A percentile compares a stretch with the other conserved stretches of the same genome.
phyloP scores from a whole-genome alignment of 2,329 filamentous ascomycete genomes.

The Didymella segeticola region DNA sequence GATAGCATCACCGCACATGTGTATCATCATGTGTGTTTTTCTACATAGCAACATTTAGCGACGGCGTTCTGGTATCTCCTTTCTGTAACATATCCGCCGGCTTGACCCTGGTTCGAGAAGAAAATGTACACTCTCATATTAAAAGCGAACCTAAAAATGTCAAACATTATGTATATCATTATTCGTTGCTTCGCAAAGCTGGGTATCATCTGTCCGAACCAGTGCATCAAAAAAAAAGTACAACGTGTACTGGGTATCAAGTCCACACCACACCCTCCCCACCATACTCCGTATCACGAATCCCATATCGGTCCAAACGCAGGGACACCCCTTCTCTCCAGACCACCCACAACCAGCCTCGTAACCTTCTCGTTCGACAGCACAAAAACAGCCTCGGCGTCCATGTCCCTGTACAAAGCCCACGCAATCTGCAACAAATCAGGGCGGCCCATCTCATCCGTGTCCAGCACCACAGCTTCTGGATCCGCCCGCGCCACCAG shows the following conservation, averaged over 20 bases:
- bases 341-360: conserved; percentile 70
- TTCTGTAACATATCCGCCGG: conserved; percentile 4
- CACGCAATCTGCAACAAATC: conserved; percentile 66
- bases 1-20: background rate
- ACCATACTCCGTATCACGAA: conserved; percentile 46
- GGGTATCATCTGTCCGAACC: conserved; percentile 14
- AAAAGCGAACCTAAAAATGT: conserved; percentile 1
- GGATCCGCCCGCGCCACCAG: conserved; percentile 65
- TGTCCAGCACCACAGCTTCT: conserved; percentile 72
- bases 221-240: background rate
- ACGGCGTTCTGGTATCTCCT: conserved; percentile 31
- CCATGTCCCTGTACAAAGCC: conserved; percentile 54
- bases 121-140: no score
- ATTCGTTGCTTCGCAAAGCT: background rate
- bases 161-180: background rate
- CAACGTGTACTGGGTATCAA: conserved; percentile 1
- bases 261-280: background rate
- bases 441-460: conserved; percentile 63
- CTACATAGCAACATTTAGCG: conserved; percentile 36
- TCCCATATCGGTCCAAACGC: conserved; percentile 80
- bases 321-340: conserved; percentile 70
- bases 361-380: conserved; percentile 75
- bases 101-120: no score
- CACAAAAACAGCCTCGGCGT: conserved; percentile 73
- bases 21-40: conserved; percentile 17